Percentiles rank a stretch among this genome's conserved stretches.
Conservation (phyloP, 1,139 yeast genomes). For the Komagataea norvegica region DNA sequence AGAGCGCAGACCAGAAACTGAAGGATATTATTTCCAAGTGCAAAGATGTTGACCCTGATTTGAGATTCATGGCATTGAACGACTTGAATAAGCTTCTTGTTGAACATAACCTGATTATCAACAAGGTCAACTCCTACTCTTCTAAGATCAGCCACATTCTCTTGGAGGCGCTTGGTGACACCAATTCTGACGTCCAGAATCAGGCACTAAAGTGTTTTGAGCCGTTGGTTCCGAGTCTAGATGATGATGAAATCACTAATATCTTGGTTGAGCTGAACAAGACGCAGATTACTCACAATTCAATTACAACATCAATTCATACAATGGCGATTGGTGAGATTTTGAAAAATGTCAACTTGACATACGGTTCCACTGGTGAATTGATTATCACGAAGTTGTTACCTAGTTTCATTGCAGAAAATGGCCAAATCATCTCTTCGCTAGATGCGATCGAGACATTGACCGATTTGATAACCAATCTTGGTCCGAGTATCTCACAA, state of each 20-base stretch:
- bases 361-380: conserved; percentile 29
- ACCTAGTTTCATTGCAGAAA: conserved; percentile 30
- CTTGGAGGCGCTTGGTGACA: conserved; percentile 53
- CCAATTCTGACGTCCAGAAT: conserved; percentile 71
- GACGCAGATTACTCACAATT: conserved; percentile 30
- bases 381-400: conserved; percentile 32
- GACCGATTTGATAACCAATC: conserved; percentile 50
- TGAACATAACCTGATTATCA: conserved; percentile 30
- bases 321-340: conserved; percentile 69
- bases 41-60: conserved; percentile 72
- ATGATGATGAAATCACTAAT: conserved; percentile 24
- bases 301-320: conserved; percentile 58
- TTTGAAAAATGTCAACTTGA: conserved; percentile 35
- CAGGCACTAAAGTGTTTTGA: conserved; percentile 65
- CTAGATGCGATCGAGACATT: conserved; percentile 64
- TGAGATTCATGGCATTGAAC: conserved; percentile 81
- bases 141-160: conserved; percentile 43
- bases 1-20: conserved; percentile 46
- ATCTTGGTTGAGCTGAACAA: conserved; percentile 28
- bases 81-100: conserved; percentile 56
- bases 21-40: conserved; percentile 56
- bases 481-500: conserved; percentile 45
- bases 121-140: conserved; percentile 28
- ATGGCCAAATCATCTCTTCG: conserved; percentile 30
- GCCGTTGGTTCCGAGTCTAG: conserved; percentile 34